Conservation (phyloP, 148 eudicot genomes). For the Rhododendron kiyosumense region DNA sequence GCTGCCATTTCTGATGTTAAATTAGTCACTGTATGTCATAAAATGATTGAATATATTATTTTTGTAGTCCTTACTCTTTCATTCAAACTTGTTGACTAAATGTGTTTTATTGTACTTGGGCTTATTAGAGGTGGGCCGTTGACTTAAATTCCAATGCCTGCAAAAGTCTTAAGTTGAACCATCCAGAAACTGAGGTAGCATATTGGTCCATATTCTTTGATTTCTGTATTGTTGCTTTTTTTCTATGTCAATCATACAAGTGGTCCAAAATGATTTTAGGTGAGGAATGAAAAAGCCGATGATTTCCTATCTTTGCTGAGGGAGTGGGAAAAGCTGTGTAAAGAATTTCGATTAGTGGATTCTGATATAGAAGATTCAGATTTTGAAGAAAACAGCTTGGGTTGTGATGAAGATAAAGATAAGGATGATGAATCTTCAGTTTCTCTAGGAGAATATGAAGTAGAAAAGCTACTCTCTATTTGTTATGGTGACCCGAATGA, state of each 20-base stretch:
- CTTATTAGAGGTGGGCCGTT: conserved; percentile 36
- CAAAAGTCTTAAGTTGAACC: conserved; percentile 31
- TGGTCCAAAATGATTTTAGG: conserved; percentile 17
- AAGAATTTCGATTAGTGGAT: conserved; percentile 12
- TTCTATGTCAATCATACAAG: neutral
- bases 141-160: conserved; percentile 32
- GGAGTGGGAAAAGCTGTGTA: conserved; percentile 35
- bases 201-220: neutral
- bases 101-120: neutral
- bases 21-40: conserved; percentile 21
- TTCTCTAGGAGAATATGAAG: conserved; percentile 22
- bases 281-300: conserved; percentile 34
- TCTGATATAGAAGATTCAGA: neutral
- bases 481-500: conserved; percentile 30
- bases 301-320: conserved; percentile 26
- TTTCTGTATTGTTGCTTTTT: neutral
- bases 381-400: neutral
- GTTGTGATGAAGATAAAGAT: conserved; percentile 8
- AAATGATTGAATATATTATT: neutral
- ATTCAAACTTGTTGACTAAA: neutral
- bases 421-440: neutral
- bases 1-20: conserved; percentile 12
- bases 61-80: neutral
- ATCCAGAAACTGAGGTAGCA: conserved; percentile 31
- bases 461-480: conserved; percentile 16